Evolutionary conservation across 108 stramenopile species (phyloP), one percentile per base, ranked within the genome.

Genomic region (Cylindrotheca closterium): DNA sequence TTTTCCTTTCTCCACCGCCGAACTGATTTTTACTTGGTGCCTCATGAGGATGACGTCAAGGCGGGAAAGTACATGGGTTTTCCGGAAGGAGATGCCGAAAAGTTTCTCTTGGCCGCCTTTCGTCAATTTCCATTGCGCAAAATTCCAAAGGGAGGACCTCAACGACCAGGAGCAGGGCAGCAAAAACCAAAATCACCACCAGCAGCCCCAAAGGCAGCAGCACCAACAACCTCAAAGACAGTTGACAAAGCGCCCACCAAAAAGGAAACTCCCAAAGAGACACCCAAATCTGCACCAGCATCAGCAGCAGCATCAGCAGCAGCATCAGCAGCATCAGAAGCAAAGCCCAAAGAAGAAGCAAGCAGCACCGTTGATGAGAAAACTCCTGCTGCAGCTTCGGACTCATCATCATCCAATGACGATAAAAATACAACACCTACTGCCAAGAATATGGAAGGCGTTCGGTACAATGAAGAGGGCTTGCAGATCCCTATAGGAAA

Each of bases 401-500:
- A 18, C n/a, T 10, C 51, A 51, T 10, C 51, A 5, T 10, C 51
- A 19, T 10, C 47, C 59, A 21, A 21, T 46, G 52, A 23, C 45
- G 54, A 28, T 46, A 54, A 67, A 60, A 47, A 60, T 8, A 50
- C n/a, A 45, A 52, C 51, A 15, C 45, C 1, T 18, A 37, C 63
- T 12, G 2, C 30, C 15, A 54, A 5, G 34, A 45, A 54, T 52
- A 65, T 69, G 53, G 65, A 60, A 10, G 68, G 49, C 23, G 65
- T 89, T 1, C 75, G 80, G 31, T 88, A 80, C 70, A 88, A 81
- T 12, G 88, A 88, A n/a, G 81, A 87, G 47, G 93, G 90, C 7
- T 65, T 88, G 4, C 93, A 94, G 66, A 83, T 91, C 45, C 93
- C 93, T 1, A 74, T 92, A 4, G 94, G 91, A 2, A 95, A 95